A percentile compares a stretch with the other conserved stretches of the same genome.
Evolutionary conservation across 2,329 filamentous ascomycete species (phyloP).

Genomic region (Fusarium sp.): DNA sequence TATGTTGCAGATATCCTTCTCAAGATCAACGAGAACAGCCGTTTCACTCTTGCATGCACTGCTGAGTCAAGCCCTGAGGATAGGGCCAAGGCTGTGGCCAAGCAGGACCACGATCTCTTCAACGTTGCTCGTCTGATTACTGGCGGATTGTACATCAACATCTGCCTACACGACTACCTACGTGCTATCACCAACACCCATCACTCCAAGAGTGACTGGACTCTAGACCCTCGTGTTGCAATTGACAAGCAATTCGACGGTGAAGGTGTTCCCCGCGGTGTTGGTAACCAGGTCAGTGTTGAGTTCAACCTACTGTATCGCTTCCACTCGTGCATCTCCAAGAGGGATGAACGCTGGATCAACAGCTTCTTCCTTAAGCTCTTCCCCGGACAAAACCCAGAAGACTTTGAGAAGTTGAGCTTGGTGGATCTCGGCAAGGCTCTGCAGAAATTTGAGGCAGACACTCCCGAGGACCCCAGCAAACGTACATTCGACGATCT

Average conservation of each 20-base stretch:
- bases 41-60: constrained; percentile 60
- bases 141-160: constrained; percentile 70
- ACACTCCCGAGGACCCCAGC: constrained; percentile 57
- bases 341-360: constrained; percentile 75
- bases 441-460: constrained; percentile 35
- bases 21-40: constrained; percentile 76
- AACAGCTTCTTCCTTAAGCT: constrained; percentile 64
- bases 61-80: constrained; percentile 42
- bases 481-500: constrained; percentile 65
- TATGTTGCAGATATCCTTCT: constrained; percentile 75
- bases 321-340: constrained; percentile 75
- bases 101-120: constrained; percentile 69
- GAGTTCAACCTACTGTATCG: constrained; percentile 80
- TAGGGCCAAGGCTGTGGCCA: constrained; percentile 55
- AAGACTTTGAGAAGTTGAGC: constrained; percentile 57
- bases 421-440: constrained; percentile 43
- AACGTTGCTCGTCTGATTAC: constrained; percentile 64
- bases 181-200: constrained; percentile 74
- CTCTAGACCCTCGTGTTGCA: constrained; percentile 74
- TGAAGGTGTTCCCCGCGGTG: constrained; percentile 67
- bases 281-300: constrained; percentile 77
- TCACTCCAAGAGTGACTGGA: constrained; percentile 72
- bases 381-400: constrained; percentile 49
- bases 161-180: constrained; percentile 73
- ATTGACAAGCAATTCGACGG: constrained; percentile 62